phyloP scores from a whole-genome alignment of 129 eudicot genomes.

The Pittosporum tobira region DNA sequence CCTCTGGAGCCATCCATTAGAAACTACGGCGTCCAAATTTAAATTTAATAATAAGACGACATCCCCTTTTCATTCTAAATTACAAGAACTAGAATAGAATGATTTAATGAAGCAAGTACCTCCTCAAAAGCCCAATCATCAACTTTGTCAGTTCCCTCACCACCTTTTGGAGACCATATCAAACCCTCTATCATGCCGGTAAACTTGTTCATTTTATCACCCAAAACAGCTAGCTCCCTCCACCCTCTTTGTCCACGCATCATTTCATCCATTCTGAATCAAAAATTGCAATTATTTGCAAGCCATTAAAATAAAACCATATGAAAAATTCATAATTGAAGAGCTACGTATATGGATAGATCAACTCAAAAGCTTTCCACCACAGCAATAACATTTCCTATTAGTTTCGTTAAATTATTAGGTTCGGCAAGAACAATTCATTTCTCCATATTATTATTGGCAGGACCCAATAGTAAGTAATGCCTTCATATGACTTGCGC shows the following conservation, averaged over 20 bases:
- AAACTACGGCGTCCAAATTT: too few species aligned
- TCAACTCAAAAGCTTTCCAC: not conserved
- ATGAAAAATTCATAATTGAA: not conserved
- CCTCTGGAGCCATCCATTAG: too few species aligned
- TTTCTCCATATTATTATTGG: not conserved
- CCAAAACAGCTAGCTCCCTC: conserved; percentile 90
- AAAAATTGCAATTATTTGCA: not conserved
- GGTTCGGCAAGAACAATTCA: not conserved
- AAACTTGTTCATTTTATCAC: conserved; percentile 81
- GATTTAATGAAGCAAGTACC: conserved; percentile 30
- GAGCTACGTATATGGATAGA: not conserved
- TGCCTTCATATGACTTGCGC: not conserved
- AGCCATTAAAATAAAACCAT: not conserved
- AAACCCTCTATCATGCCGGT: conserved; percentile 81
- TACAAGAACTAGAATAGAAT: not conserved
- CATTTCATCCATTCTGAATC: conserved; percentile 98
- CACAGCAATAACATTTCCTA: not conserved
- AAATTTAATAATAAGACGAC: not conserved
- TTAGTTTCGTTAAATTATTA: not conserved
- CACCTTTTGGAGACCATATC: conserved; percentile 87
- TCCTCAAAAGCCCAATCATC: conserved; percentile 97
- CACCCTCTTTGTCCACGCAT: conserved; percentile 99
- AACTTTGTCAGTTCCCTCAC: conserved; percentile 53
- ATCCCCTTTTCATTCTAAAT: not conserved
- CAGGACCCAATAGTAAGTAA: not conserved